Evolutionary conservation across 306 rosid genomes (phyloP).

Genomic region (Pyrus bretschneideri): DNA sequence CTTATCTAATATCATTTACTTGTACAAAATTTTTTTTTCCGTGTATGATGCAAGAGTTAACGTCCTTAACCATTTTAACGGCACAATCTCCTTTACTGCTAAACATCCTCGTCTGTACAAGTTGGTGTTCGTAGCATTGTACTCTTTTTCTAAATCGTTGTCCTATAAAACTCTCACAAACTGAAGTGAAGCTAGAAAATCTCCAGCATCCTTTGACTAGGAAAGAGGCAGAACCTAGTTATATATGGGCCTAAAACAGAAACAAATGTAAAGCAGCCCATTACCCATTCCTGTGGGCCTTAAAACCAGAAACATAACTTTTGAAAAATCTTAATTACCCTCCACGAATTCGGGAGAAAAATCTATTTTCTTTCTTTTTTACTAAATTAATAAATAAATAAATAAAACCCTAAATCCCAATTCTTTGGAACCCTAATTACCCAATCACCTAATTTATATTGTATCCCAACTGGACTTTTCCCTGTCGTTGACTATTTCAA

Average conservation of each 20-base stretch:
- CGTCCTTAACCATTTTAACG: not conserved
- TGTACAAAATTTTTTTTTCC: too few relatives aligned
- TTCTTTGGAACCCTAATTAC: not conserved
- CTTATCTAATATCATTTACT: too few relatives aligned
- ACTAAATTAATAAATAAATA: not conserved
- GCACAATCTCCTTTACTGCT: not conserved
- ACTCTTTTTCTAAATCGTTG: too few relatives aligned
- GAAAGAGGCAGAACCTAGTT: not conserved
- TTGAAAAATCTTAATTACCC: not conserved
- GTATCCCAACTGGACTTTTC: not conserved
- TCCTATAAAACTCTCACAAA: too few relatives aligned
- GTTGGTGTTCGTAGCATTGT: not conserved
- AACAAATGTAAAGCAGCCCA: not conserved
- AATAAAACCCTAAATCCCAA: not conserved
- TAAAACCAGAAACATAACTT: not conserved
- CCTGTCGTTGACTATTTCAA: not conserved
- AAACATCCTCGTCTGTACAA: not conserved
- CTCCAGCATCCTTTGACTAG: not conserved
- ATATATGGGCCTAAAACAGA: not conserved
- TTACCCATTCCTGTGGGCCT: not conserved
- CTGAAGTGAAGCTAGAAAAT: too few relatives aligned
- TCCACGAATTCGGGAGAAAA: not conserved
- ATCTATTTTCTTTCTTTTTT: not conserved
- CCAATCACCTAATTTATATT: not conserved
- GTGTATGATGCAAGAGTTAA: too few relatives aligned